Evolutionary conservation across 805 yeast genomes (phyloP).

Genomic region (Pichia sporocuriosa): DNA sequence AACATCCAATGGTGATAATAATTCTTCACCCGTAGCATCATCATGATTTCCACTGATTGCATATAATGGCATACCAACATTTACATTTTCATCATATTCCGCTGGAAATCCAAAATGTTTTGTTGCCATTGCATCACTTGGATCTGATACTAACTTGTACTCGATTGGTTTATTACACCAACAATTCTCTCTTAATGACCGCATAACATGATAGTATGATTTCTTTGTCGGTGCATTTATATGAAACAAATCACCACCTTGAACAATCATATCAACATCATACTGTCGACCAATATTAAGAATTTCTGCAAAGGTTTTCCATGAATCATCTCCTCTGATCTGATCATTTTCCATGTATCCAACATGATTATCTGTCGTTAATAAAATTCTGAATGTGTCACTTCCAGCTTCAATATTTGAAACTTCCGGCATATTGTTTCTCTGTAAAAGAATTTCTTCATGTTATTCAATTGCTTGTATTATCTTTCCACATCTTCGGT

Average conservation of each 20-base stretch:
- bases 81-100: slow-evolving; percentile 85
- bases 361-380: slow-evolving; percentile 95
- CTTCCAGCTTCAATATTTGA: slow-evolving; percentile 41
- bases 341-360: slow-evolving; percentile 90
- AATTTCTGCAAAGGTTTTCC: slow-evolving; percentile 82
- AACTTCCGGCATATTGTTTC: slow-evolving; percentile 33
- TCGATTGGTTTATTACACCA: slow-evolving; percentile 86
- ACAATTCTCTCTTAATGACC: slow-evolving; percentile 61
- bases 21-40: slow-evolving; percentile 84
- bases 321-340: slow-evolving; percentile 81
- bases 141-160: slow-evolving; percentile 76
- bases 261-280: slow-evolving; percentile 84
- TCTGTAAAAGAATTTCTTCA: neutral
- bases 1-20: slow-evolving; percentile 81
- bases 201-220: slow-evolving; percentile 76
- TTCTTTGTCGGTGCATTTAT: slow-evolving; percentile 83
- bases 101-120: slow-evolving; percentile 62
- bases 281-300: slow-evolving; percentile 58
- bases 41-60: slow-evolving; percentile 96
- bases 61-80: slow-evolving; percentile 84
- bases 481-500: too few species aligned
- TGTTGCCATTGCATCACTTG: slow-evolving; percentile 52
- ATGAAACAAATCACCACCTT: slow-evolving; percentile 92
- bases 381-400: slow-evolving; percentile 66
- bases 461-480: too few species aligned